Evolutionary conservation across 1,284 basidiomycete species (phyloP), one percentile per base, ranked within the genome.

Genomic region (Ustilago xerochloae): DNA sequence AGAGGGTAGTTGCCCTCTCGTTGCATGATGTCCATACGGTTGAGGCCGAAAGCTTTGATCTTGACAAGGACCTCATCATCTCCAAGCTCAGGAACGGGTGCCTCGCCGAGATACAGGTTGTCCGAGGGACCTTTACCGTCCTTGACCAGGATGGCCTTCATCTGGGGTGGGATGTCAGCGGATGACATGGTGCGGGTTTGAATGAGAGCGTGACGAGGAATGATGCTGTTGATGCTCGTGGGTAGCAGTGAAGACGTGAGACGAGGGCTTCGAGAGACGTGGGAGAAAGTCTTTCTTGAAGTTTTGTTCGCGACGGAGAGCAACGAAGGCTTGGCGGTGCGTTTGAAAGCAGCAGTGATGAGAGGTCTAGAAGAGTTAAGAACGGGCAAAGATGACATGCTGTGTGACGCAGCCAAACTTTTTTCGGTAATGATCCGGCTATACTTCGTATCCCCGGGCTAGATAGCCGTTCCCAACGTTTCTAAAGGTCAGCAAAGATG

Each of bases 101-200:
- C 87, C 30, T 79, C 65, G 72, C 92, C 93, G 39, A 96, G 85
- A 85, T 93, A 92, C 28, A 97, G 87, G 77, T 90, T 90, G 51
- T 92, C 91, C 22, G 90, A 87, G 2, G 92, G 90, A 0, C 93
- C 93, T 71, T 90, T 90, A 18, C 88, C 91, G 81, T 90, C 89
- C 86, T 92, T 92, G 85, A 97, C 88, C 38, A 93, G 87, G 49
- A 97, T 87, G 29, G 92, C 93, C 63, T 89, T 90, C 94, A 96
- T 97, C 45, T 77, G 83, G 2, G 77, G 66, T 22, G 80, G 80
- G 13, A 80, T 15, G 18, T 53, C 48, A 18, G 67, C 38, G 5
- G 54, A 41, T 18, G 71, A 57, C 65, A 68, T 68, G 18, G 45
- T 29, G 24, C 69, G 56, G n/a, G 30, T 9, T n/a, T 49, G 50